Conservation (phyloP, 495 filamentous ascomycete species). For the Acidomyces sp. region DNA sequence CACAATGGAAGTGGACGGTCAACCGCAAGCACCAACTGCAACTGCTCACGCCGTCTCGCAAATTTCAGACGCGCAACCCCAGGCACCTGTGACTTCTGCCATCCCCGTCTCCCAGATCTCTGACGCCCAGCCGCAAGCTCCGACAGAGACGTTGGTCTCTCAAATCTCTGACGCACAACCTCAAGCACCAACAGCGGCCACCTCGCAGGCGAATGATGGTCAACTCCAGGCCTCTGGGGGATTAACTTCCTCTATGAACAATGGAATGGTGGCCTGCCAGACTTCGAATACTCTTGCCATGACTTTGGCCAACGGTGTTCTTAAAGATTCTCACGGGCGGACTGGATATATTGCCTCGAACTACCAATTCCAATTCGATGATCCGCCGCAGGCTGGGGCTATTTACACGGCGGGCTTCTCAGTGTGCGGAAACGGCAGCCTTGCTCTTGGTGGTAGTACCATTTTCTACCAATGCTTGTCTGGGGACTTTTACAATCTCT, state of each 20-base stretch:
- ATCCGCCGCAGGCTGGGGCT: conserved; percentile 51
- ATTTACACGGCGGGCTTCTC: conserved; percentile 55
- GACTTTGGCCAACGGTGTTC: conserved; percentile 26
- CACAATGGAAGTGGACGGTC: too few species aligned
- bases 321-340: conserved; percentile 34
- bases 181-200: not conserved
- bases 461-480: conserved; percentile 53
- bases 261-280: not conserved
- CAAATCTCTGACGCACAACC: conserved; percentile 27
- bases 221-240: too few species aligned
- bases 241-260: not conserved
- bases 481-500: conserved; percentile 37
- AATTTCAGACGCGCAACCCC: conserved; percentile 22
- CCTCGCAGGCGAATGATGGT: too few species aligned
- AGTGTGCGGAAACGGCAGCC: conserved; percentile 40
- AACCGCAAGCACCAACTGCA: too few species aligned
- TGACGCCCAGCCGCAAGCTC: conserved; percentile 10
- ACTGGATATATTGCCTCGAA: conserved; percentile 63
- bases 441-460: conserved; percentile 23
- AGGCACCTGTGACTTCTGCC: conserved; percentile 8
- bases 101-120: conserved; percentile 9
- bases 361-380: conserved; percentile 66
- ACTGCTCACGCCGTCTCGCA: conserved; percentile 16
- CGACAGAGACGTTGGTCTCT: conserved; percentile 20
- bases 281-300: conserved; percentile 8